These are phyloP conservation scores for Trichosporon sp. DNA, from an alignment of 1,284 basidiomycete species.

Conservation along the genomic window DNA sequence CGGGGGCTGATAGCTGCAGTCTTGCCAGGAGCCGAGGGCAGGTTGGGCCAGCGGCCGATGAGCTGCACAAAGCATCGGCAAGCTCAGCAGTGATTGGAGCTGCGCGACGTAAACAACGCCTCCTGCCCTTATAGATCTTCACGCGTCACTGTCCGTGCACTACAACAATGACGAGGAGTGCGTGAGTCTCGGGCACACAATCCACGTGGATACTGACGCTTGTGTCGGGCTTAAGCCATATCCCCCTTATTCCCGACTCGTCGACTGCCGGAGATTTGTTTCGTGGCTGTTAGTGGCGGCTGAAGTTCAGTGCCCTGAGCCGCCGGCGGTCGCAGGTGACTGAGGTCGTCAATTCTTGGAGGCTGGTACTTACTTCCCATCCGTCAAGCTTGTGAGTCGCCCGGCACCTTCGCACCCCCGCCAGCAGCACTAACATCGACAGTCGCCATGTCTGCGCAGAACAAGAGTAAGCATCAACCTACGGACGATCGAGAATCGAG, in stretches of 20 bases:
- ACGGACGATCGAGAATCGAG: not conserved
- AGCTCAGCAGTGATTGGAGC: no score
- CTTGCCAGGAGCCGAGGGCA: no score
- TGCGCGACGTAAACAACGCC: no score
- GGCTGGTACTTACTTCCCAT: slow-evolving; percentile 10
- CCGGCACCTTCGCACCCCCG: not conserved
- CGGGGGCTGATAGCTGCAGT: no score
- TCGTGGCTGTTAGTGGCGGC: not conserved
- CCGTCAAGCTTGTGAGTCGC: slow-evolving; percentile 29
- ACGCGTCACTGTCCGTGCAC: no score
- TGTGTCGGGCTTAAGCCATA: not conserved
- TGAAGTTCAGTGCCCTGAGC: not conserved
- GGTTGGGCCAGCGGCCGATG: no score
- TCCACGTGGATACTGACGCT: not conserved
- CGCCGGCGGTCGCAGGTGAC: not conserved
- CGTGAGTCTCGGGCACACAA: not conserved
- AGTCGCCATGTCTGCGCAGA: slow-evolving; percentile 7
- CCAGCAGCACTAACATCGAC: not conserved
- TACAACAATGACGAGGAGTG: no score
- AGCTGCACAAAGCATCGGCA: no score
- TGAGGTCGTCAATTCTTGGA: slow-evolving; percentile 3
- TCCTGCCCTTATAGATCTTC: no score
- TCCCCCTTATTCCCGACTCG: not conserved
- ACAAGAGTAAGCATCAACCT: slow-evolving; percentile 11
- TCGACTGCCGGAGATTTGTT: not conserved